Evolutionary conservation across 257 asterid genomes (phyloP).

Genomic region (Ilex aquifolium): DNA sequence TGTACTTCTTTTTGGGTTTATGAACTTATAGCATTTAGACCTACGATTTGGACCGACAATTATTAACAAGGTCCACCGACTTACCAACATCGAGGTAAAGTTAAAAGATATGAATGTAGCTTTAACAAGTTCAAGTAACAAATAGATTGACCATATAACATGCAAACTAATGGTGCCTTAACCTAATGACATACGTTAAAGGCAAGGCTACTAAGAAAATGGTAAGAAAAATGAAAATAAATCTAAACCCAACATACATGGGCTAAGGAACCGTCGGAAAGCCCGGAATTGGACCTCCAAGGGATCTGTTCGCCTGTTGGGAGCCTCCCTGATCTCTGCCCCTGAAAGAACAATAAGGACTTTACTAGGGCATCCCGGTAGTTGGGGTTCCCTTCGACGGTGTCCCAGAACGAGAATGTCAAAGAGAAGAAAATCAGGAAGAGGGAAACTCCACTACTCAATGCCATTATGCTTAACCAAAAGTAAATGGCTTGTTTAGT

Average conservation of each 20-base stretch:
- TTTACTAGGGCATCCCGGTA: slow-evolving; percentile 76
- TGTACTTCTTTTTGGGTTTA: too few species aligned
- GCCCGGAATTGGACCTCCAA: slow-evolving; percentile 71
- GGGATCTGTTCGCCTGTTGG: slow-evolving; percentile 36
- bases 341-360: slow-evolving; percentile 81
- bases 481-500: slow-evolving; percentile 3
- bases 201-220: too few species aligned
- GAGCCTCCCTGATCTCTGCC: slow-evolving; percentile 77
- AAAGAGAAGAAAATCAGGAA: slow-evolving; percentile 11
- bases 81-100: too few species aligned
- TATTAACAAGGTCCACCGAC: too few species aligned
- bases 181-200: too few species aligned
- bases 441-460: slow-evolving; percentile 10
- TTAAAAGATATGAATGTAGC: too few species aligned
- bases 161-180: not conserved
- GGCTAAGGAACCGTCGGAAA: slow-evolving; percentile 59
- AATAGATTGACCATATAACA: too few species aligned
- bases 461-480: slow-evolving; percentile 22
- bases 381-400: slow-evolving; percentile 33
- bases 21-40: too few species aligned
- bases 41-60: too few species aligned
- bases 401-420: slow-evolving; percentile 9
- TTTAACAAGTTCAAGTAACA: too few species aligned
- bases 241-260: slow-evolving; percentile 20
- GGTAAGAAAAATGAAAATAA: not conserved